Evolutionary conservation across 2,329 filamentous ascomycete genomes (phyloP).

Genomic region (Ceratocystis alfenasii): DNA sequence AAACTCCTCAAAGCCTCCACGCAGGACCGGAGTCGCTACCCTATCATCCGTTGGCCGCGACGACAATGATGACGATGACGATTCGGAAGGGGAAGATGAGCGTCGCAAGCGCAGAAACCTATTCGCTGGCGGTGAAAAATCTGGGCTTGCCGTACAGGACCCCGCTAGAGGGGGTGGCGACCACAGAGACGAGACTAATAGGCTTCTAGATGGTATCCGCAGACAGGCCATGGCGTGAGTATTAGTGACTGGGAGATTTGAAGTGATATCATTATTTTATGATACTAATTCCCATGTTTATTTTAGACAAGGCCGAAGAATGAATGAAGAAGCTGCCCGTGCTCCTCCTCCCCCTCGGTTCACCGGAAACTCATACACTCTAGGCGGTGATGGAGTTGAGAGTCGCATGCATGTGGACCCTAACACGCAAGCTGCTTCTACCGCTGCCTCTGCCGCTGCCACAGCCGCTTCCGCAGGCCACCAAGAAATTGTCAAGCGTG

Average conservation of each 20-base stretch:
- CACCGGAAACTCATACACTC: slow-evolving; percentile 58
- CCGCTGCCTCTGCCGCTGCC: slow-evolving; percentile 25
- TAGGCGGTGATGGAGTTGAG: slow-evolving; percentile 64
- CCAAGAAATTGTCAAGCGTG: slow-evolving; percentile 33
- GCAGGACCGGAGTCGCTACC: slow-evolving; percentile 50
- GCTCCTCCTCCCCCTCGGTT: slow-evolving; percentile 47
- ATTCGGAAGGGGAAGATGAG: slow-evolving; percentile 45
- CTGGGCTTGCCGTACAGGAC: slow-evolving; percentile 56
- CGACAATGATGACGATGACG: slow-evolving; percentile 40
- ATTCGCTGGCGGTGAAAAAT: slow-evolving; percentile 79
- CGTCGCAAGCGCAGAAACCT: slow-evolving; percentile 52
- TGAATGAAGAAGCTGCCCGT: slow-evolving; percentile 26
- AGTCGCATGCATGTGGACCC: slow-evolving; percentile 58
- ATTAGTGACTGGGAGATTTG: not conserved
- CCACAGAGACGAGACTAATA: slow-evolving; percentile 24
- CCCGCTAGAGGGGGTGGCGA: slow-evolving; percentile 35
- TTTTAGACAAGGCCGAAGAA: slow-evolving; percentile 13
- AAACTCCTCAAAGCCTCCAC: slow-evolving; percentile 33
- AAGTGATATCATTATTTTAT: not conserved
- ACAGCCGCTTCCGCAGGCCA: slow-evolving; percentile 41
- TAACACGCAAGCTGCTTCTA: slow-evolving; percentile 25
- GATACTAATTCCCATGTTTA: no score
- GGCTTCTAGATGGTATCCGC: slow-evolving; percentile 51
- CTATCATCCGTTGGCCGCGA: slow-evolving; percentile 38
- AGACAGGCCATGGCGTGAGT: slow-evolving; percentile 51